These are phyloP conservation scores for Kazachstania taianensis DNA, from an alignment of 805 yeast species.

Conservation along the genomic window DNA sequence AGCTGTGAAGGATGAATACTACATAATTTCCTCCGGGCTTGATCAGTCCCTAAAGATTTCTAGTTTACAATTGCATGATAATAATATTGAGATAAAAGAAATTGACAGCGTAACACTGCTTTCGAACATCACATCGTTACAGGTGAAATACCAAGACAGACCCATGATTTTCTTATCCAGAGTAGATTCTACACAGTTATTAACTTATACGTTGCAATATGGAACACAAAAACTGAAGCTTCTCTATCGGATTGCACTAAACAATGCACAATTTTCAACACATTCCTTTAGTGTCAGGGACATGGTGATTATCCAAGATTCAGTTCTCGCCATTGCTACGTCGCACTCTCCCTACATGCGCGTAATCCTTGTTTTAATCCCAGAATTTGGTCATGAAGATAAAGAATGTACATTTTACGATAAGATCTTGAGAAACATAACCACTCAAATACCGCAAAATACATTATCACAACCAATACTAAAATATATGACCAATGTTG, in stretches of 20 bases:
- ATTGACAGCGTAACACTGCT: conserved; percentile 30
- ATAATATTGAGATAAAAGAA: conserved; percentile 5
- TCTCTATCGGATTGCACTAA: conserved; percentile 44
- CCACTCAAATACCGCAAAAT: conserved; percentile 23
- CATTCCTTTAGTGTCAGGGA: conserved; percentile 40
- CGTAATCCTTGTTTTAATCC: conserved; percentile 43
- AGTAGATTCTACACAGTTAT: conserved; percentile 47
- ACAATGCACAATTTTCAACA: conserved; percentile 63
- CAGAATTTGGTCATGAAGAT: conserved; percentile 11
- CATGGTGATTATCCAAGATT: conserved; percentile 4
- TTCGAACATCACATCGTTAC: conserved; percentile 45
- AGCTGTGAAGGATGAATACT: conserved; percentile 10
- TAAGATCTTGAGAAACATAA: conserved; percentile 20
- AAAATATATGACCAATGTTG: conserved; percentile 8
- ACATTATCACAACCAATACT: conserved; percentile 24
- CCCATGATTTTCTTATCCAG: conserved; percentile 47
- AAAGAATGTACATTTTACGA: conserved; percentile 14
- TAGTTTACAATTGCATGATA: conserved; percentile 16
- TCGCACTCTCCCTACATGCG: conserved; percentile 74
- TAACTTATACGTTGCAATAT: conserved; percentile 29
- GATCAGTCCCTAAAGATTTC: conserved; percentile 39
- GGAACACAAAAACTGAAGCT: conserved; percentile 23
- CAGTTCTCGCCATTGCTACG: conserved; percentile 50
- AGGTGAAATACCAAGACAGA: conserved; percentile 19
- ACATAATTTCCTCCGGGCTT: conserved; percentile 49